Evolutionary conservation across 2,329 filamentous ascomycete genomes (phyloP).

Genomic region (Colletotrichum sp.): DNA sequence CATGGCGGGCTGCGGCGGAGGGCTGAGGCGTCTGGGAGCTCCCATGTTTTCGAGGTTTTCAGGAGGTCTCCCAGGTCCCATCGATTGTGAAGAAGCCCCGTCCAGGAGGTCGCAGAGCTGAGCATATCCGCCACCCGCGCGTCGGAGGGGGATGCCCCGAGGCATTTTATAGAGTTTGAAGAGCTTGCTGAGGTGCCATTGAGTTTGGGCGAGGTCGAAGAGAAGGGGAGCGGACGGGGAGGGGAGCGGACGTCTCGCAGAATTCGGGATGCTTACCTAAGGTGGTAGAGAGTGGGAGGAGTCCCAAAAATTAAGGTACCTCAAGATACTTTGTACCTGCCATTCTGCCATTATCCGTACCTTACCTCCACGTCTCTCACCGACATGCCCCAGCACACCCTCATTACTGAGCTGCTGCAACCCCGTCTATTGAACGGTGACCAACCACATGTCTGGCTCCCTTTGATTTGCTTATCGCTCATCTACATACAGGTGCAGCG

Average conservation of each 20-base stretch:
- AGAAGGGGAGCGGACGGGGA: background rate
- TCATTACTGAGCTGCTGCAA: background rate
- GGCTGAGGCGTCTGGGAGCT: background rate
- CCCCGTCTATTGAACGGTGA: background rate
- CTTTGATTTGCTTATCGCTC: background rate
- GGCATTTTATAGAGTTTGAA: background rate
- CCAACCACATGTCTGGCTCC: background rate
- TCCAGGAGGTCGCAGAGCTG: background rate
- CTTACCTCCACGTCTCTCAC: background rate
- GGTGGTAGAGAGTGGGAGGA: background rate
- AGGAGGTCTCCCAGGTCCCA: background rate
- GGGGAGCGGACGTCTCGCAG: background rate
- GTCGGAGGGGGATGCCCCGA: background rate
- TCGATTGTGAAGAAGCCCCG: background rate
- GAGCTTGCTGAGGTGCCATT: background rate
- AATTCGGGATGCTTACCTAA: background rate
- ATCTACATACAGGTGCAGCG: background rate
- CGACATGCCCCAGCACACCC: background rate
- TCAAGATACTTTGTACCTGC: background rate
- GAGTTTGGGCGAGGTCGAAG: background rate
- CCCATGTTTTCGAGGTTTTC: background rate
- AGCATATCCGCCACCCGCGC: background rate
- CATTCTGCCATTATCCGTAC: background rate
- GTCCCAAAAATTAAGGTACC: background rate
- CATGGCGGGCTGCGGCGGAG: background rate